Percentiles rank a stretch among this genome's conserved stretches.
Evolutionary conservation across 495 filamentous ascomycete genomes (phyloP).

Genomic region (Penicillium manginii): DNA sequence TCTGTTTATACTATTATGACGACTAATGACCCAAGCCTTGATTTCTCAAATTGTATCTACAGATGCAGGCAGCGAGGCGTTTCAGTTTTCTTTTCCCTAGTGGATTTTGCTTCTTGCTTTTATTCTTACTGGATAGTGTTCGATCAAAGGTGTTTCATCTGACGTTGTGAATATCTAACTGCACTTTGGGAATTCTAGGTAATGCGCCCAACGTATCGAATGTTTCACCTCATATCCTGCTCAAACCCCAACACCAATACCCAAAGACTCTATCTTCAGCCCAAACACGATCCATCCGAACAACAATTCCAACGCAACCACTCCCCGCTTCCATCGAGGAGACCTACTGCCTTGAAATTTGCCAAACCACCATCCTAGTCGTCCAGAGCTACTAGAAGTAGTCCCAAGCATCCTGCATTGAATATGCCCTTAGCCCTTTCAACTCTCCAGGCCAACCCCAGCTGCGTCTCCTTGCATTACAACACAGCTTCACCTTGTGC

Average conservation of each 20-base stretch:
- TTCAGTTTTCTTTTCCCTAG: background rate
- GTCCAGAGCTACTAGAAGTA: background rate
- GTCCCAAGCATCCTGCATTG: too few species aligned
- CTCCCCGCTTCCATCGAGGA: too few species aligned
- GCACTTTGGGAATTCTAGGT: background rate
- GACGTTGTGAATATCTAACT: slow-evolving; percentile 11
- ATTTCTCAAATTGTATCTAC: background rate
- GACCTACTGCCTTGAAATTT: background rate
- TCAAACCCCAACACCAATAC: background rate
- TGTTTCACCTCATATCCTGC: background rate
- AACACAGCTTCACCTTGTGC: background rate
- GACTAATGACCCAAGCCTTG: background rate
- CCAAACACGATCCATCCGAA: background rate
- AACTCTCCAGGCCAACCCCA: background rate
- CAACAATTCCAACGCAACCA: background rate
- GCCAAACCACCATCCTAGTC: background rate
- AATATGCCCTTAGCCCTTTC: background rate
- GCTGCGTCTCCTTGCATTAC: too few species aligned
- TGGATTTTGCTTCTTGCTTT: background rate
- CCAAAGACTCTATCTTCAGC: background rate
- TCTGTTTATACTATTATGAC: background rate
- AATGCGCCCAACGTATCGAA: background rate
- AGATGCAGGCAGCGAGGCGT: background rate
- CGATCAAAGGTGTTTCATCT: slow-evolving; percentile 8
- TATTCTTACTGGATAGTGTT: slow-evolving; percentile 7